Evolutionary conservation across 108 stramenopile species (phyloP).

Genomic region (Nitzschia palea): DNA sequence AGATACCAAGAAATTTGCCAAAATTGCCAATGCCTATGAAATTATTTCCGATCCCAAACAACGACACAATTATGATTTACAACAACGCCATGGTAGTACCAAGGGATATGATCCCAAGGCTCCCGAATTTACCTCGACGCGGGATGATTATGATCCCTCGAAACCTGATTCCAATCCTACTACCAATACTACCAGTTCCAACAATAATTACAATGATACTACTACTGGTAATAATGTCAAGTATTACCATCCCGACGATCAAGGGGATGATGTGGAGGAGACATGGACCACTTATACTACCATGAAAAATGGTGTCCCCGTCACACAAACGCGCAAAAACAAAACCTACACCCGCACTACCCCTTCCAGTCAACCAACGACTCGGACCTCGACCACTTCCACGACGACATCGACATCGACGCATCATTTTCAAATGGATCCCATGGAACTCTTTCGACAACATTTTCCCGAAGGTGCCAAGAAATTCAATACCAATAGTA

Average conservation of each 20-base stretch:
- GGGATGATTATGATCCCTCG: conserved; percentile 15
- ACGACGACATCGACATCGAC: neutral
- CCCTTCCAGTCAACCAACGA: neutral
- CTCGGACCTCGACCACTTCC: neutral
- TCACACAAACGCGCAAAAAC: neutral
- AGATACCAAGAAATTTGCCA: conserved; percentile 45
- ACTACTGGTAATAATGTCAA: neutral
- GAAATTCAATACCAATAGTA: neutral
- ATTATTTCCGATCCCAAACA: conserved; percentile 60
- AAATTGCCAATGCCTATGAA: conserved; percentile 83
- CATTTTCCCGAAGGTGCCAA: conserved; percentile 1
- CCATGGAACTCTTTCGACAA: conserved; percentile 4
- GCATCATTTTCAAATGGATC: neutral
- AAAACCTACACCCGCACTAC: neutral
- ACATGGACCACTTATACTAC: neutral
- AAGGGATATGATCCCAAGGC: conserved; percentile 14
- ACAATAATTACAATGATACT: neutral
- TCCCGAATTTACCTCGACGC: conserved; percentile 14
- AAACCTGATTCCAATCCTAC: neutral
- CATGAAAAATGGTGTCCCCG: neutral
- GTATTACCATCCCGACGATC: neutral
- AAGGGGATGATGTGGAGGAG: neutral
- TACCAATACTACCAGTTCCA: neutral
- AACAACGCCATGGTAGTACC: conserved; percentile 4
- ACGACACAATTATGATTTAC: conserved; percentile 24